Conservation (phyloP, 192 early-diverging fungal species). For the Backusella mclennaniae region DNA sequence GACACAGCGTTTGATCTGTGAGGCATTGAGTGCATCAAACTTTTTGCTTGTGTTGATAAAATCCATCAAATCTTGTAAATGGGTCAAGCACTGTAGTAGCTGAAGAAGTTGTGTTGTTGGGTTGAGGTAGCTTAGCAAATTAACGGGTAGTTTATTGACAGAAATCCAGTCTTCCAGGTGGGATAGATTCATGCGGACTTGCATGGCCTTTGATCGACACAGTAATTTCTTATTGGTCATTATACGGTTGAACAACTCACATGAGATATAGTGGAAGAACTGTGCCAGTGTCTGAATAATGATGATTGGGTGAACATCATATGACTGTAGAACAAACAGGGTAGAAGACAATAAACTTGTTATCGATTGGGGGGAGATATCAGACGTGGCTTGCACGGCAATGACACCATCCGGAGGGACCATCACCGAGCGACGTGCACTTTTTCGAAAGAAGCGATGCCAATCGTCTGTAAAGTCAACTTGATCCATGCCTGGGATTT, state of each 20-base stretch:
- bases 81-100: conserved; percentile 76
- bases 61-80: conserved; percentile 66
- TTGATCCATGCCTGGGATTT: conserved; percentile 70
- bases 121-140: conserved; percentile 48
- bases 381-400: not conserved
- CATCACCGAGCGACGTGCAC: not conserved
- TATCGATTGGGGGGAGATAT: conserved; percentile 70
- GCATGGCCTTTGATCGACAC: conserved; percentile 78
- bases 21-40: conserved; percentile 62
- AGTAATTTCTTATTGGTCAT: conserved; percentile 72
- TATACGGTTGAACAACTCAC: conserved; percentile 86
- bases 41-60: conserved; percentile 74
- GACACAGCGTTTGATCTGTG: conserved; percentile 74
- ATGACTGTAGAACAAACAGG: conserved; percentile 65
- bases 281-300: conserved; percentile 72
- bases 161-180: conserved; percentile 86
- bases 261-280: conserved; percentile 75
- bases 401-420: conserved; percentile 1
- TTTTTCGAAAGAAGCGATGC: conserved; percentile 52
- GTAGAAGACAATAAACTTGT: conserved; percentile 70
- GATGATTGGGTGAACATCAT: conserved; percentile 76
- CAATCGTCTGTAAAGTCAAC: conserved; percentile 60
- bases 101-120: conserved; percentile 83
- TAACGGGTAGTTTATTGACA: conserved; percentile 43
- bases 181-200: conserved; percentile 81